Evolutionary conservation across 306 rosid species (phyloP), one percentile per base, ranked within the genome.

Genomic region (Vigna reflexopilosa): DNA sequence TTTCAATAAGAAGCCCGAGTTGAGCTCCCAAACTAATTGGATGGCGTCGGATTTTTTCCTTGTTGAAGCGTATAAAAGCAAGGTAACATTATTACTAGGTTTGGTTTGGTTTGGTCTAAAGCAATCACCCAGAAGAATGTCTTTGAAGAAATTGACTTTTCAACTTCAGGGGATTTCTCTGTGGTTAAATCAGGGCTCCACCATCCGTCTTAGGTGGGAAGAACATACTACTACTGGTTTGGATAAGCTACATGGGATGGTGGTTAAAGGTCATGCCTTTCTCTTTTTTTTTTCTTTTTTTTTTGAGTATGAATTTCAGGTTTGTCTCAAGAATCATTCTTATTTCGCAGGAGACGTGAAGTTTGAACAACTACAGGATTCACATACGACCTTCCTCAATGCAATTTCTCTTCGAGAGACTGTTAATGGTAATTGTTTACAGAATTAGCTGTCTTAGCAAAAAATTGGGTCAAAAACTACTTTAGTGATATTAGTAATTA

Each of bases 161-260:
- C 51, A 58, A 61, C 10, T 75, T 16, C 85, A 89, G 98, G 93
- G 91, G 1, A 87, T 80, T 88, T 84, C 90, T 22, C 67, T 85
- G 78, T 93, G 98, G 96, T 61, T 91, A 70, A 93, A 91, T 85
- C 80, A 83, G 71, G 98, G 98, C 63, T 91, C 98, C 11, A 85
- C 67, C 7, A 80, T 93, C 17, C 71, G 44, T 52, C 70, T 88
- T 81, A 89, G 87, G 76, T 82, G 87, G 89, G 89, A 91, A 83
- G 88, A 93, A 79, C 88, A 79, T 1, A 73, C 83, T n/a, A 79
- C 80, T 47, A 58, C 11, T 51, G 12, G 17, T 47, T 26, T 89
- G 64, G 82, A 79, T 72, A 77, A 76, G 49, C 83, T 88, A 2
- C 82, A 85, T 75, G 88, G 86, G 36, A 20, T 86, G 24, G 85